phyloP scores from a whole-genome alignment of 2,329 filamentous ascomycete genomes.

The Exophiala dermatitidis region DNA sequence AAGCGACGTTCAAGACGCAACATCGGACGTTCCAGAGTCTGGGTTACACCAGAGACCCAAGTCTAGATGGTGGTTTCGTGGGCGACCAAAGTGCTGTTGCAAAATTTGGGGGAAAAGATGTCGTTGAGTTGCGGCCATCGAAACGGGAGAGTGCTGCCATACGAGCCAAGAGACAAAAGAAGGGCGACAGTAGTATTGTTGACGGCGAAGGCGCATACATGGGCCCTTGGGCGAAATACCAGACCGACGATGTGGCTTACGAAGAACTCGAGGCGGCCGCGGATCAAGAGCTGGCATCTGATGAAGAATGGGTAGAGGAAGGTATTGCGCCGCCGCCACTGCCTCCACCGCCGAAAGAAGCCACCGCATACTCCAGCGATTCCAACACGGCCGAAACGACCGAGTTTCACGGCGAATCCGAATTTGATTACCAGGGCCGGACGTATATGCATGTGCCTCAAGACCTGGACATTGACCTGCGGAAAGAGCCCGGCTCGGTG shows the following conservation, averaged over 20 bases:
- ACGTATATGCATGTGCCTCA: slow-evolving; percentile 98
- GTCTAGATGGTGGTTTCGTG: slow-evolving; percentile 38
- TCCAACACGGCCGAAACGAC: slow-evolving; percentile 69
- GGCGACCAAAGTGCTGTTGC: slow-evolving; percentile 43
- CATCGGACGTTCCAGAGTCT: slow-evolving; percentile 72
- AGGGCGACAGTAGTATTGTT: slow-evolving; percentile 74
- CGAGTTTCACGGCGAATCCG: slow-evolving; percentile 72
- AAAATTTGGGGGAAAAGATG: slow-evolving; percentile 46
- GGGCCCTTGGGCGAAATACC: slow-evolving; percentile 88
- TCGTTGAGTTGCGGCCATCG: slow-evolving; percentile 47
- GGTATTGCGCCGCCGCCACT: slow-evolving; percentile 51
- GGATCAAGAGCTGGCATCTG: slow-evolving; percentile 65
- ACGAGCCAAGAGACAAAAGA: slow-evolving; percentile 70
- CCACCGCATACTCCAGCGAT: slow-evolving; percentile 46
- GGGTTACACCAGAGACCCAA: slow-evolving; percentile 47
- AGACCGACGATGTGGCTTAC: slow-evolving; percentile 62
- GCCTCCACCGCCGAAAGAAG: slow-evolving; percentile 45
- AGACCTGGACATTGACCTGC: slow-evolving; percentile 77
- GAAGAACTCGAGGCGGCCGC: slow-evolving; percentile 60
- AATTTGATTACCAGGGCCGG: slow-evolving; percentile 88
- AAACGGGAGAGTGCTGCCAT: slow-evolving; percentile 66
- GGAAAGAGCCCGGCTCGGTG: slow-evolving; percentile 67
- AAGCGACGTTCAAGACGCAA: slow-evolving; percentile 80
- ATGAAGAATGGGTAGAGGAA: slow-evolving; percentile 74
- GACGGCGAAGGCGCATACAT: slow-evolving; percentile 85